phyloP scores from a whole-genome alignment of 495 filamentous ascomycete species.

The Xylaria venustula region DNA sequence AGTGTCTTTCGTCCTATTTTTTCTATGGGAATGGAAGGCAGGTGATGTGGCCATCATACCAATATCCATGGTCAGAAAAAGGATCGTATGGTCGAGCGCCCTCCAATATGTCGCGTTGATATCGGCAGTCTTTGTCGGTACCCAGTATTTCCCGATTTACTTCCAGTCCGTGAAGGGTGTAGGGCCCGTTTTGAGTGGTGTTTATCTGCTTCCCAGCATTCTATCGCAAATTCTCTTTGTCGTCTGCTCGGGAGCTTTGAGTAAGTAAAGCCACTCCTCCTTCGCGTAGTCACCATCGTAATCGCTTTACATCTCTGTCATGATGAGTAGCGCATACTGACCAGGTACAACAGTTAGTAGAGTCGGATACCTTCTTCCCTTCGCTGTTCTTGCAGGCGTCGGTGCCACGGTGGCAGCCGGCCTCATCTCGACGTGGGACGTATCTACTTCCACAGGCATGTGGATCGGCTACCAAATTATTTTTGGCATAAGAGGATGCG shows the following conservation, averaged over 20 bases:
- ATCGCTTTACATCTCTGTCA: too few relatives aligned
- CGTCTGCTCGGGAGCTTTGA: slow-evolving; percentile 45
- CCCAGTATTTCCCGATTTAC: slow-evolving; percentile 60
- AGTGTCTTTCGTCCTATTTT: slow-evolving; percentile 39
- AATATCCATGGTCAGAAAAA: slow-evolving; percentile 26
- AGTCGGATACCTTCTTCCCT: slow-evolving; percentile 56
- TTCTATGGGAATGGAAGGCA: slow-evolving; percentile 45
- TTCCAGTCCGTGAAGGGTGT: slow-evolving; percentile 62
- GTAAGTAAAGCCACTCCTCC: slow-evolving; percentile 36
- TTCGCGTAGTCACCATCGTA: too few relatives aligned
- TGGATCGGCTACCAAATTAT: slow-evolving; percentile 66
- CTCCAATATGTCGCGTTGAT: slow-evolving; percentile 25
- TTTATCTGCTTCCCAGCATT: slow-evolving; percentile 53
- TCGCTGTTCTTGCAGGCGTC: slow-evolving; percentile 48
- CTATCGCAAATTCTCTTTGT: slow-evolving; percentile 50
- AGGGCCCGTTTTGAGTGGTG: slow-evolving; percentile 49
- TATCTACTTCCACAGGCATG: slow-evolving; percentile 41
- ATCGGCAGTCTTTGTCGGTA: slow-evolving; percentile 26
- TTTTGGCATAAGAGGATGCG: slow-evolving; percentile 49
- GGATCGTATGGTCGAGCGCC: slow-evolving; percentile 32
- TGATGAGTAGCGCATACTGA: slow-evolving; percentile 16
- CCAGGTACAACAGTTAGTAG: slow-evolving; percentile 26
- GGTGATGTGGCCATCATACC: slow-evolving; percentile 49
- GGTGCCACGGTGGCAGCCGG: slow-evolving; percentile 57
- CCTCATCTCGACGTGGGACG: slow-evolving; percentile 49